Evolutionary conservation across 768 basidiomycete species (phyloP).

Genomic region (Calvatia gigantea): DNA sequence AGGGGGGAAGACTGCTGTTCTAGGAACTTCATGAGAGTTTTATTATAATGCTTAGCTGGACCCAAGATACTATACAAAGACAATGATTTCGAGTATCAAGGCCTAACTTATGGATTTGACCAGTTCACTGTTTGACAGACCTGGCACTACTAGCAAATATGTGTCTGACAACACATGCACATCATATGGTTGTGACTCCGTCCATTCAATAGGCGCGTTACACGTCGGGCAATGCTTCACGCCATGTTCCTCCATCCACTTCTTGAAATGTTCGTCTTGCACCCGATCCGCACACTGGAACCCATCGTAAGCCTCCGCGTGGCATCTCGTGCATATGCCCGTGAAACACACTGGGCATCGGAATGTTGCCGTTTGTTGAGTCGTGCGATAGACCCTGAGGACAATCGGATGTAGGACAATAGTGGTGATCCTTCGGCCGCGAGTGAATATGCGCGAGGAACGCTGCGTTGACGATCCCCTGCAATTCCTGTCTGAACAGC

Average conservation of each 20-base stretch:
- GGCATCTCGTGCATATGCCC: slow-evolving; percentile 66
- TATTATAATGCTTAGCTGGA: too few relatives aligned
- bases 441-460: slow-evolving; percentile 58
- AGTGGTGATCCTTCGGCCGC: slow-evolving; percentile 59
- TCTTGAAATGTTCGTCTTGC: slow-evolving; percentile 55
- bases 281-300: slow-evolving; percentile 60
- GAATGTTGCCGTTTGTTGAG: slow-evolving; percentile 31
- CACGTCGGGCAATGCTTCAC: slow-evolving; percentile 78
- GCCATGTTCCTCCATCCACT: slow-evolving; percentile 60
- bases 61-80: too few relatives aligned
- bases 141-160: slow-evolving; percentile 86
- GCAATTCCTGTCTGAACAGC: slow-evolving; percentile 50
- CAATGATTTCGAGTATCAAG: too few relatives aligned
- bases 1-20: too few relatives aligned
- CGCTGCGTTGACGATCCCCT: slow-evolving; percentile 52
- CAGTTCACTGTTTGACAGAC: too few relatives aligned
- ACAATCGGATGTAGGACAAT: slow-evolving; percentile 81
- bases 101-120: too few relatives aligned
- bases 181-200: slow-evolving; percentile 78
- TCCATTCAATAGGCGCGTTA: slow-evolving; percentile 65
- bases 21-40: too few relatives aligned
- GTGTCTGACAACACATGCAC: slow-evolving; percentile 70
- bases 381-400: slow-evolving; percentile 65
- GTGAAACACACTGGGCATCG: slow-evolving; percentile 71
- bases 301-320: slow-evolving; percentile 57